These are phyloP conservation scores for Phytophthora sojae DNA, from an alignment of 352 stramenopile species.

Conservation along the genomic window DNA sequence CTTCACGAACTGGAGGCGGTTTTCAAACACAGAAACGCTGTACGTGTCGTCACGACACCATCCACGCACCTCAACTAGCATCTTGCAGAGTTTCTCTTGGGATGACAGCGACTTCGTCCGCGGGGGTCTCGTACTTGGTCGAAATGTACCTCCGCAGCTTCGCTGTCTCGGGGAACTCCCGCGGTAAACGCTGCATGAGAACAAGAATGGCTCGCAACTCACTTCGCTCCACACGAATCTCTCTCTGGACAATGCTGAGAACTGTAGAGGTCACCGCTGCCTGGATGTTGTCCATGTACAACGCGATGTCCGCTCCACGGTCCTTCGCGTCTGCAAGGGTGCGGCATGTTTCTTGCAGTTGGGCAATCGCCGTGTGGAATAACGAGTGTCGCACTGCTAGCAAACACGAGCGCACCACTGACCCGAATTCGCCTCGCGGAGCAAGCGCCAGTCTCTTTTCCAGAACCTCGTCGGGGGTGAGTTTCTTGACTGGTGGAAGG, in stretches of 20 bases:
- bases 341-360: neutral
- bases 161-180: neutral
- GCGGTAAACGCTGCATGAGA: neutral
- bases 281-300: neutral
- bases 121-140: neutral
- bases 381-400: neutral
- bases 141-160: neutral
- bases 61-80: neutral
- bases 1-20: neutral
- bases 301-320: neutral
- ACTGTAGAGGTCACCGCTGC: neutral
- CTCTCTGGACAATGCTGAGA: neutral
- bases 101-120: neutral
- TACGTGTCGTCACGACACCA: neutral
- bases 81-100: neutral
- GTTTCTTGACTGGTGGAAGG: neutral
- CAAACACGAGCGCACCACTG: slow-evolving; percentile 1
- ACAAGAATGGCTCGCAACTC: neutral
- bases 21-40: neutral
- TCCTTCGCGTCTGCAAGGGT: neutral
- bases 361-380: neutral
- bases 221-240: neutral
- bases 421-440: neutral
- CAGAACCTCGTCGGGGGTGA: neutral
- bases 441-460: neutral